Evolutionary conservation across 176 grass and related monocot genomes (phyloP).

Genomic region (Aegilops longissima): DNA sequence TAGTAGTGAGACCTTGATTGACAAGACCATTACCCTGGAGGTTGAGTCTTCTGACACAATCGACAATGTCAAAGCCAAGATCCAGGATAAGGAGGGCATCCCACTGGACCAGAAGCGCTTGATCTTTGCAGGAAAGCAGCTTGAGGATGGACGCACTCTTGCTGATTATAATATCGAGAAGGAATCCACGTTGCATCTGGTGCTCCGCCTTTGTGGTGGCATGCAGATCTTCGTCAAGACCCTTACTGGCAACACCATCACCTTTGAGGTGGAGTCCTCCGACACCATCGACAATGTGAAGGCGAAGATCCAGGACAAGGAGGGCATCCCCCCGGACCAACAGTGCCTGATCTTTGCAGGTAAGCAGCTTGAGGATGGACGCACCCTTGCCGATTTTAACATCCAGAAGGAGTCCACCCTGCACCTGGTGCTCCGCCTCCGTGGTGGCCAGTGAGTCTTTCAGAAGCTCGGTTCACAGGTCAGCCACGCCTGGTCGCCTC

Average conservation of each 20-base stretch:
- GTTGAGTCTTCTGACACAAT: conserved; percentile 47
- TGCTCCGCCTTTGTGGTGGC: background rate
- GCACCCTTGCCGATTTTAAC: background rate
- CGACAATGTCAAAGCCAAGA: conserved; percentile 62
- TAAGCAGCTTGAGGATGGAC: background rate
- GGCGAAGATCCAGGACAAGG: background rate
- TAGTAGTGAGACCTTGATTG: background rate
- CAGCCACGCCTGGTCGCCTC: too few relatives aligned
- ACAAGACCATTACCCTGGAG: conserved; percentile 57
- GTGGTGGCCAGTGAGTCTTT: background rate
- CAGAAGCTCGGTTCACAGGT: too few relatives aligned
- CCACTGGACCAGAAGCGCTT: background rate
- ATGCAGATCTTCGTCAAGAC: conserved; percentile 18
- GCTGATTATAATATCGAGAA: background rate
- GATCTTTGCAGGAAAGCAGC: background rate
- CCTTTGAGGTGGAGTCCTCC: background rate
- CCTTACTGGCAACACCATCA: background rate
- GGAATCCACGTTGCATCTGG: background rate
- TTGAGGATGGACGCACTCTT: background rate
- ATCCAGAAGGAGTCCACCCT: background rate
- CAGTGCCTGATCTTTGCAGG: background rate
- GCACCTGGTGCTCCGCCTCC: background rate
- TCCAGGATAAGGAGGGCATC: conserved; percentile 12
- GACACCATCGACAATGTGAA: background rate
- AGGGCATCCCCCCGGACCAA: background rate